These are phyloP conservation scores for Trichoderma endophyticum DNA, from an alignment of 2,329 filamentous ascomycete genomes.

Conservation along the genomic window DNA sequence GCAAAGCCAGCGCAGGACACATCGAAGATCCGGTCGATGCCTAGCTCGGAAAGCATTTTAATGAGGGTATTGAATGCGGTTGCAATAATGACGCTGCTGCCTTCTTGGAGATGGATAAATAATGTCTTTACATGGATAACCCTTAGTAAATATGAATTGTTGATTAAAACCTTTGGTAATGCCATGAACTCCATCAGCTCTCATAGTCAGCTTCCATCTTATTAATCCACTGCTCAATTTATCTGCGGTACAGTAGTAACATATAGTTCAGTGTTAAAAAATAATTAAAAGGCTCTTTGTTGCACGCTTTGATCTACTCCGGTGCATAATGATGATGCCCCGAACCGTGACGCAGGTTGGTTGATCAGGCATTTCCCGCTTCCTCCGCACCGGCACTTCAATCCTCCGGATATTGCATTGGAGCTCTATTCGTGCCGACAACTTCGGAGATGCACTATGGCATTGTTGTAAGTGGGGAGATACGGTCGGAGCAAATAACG, in stretches of 20 bases:
- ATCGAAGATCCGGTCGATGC: background rate
- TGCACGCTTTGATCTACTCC: accelerated
- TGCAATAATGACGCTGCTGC: background rate
- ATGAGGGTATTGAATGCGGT: background rate
- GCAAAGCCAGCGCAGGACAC: background rate
- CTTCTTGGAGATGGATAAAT: background rate
- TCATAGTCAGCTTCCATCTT: background rate
- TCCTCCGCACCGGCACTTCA: background rate
- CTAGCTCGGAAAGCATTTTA: background rate
- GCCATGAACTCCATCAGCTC: background rate
- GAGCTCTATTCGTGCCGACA: background rate
- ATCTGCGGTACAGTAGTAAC: background rate
- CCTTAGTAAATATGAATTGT: background rate
- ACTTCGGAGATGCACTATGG: background rate
- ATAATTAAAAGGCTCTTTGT: background rate
- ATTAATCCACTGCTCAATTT: background rate
- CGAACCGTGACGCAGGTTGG: background rate
- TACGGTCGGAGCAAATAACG: background rate
- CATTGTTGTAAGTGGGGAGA: background rate
- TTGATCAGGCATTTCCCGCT: background rate
- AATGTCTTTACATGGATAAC: background rate
- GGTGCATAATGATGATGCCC: background rate
- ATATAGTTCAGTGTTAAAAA: background rate
- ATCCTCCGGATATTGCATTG: background rate
- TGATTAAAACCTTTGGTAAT: background rate